Conservation (phyloP, 2,329 filamentous ascomycete species). For the Zasmidium cellare region DNA sequence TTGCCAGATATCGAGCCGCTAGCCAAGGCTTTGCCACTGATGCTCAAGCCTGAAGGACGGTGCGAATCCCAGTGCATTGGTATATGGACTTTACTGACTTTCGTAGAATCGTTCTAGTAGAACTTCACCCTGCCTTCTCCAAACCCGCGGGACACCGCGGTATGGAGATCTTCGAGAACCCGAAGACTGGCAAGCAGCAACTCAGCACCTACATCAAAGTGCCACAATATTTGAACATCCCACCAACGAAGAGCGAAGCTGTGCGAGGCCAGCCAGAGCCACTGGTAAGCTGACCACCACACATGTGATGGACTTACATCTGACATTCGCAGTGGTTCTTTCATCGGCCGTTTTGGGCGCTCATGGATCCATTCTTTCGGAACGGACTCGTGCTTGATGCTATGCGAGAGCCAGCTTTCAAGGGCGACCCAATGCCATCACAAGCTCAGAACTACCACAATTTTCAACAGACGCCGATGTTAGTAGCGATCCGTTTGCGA, state of each 20-base stretch:
- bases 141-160: slow-evolving; percentile 45
- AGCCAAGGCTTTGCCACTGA: slow-evolving; percentile 41
- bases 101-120: slow-evolving; percentile 39
- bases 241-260: slow-evolving; percentile 41
- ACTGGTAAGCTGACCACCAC: slow-evolving; percentile 15
- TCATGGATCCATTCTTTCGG: slow-evolving; percentile 47
- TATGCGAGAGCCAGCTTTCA: slow-evolving; percentile 51
- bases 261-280: slow-evolving; percentile 29
- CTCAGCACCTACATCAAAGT: slow-evolving; percentile 41
- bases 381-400: slow-evolving; percentile 46
- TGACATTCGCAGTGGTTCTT: slow-evolving; percentile 40
- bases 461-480: slow-evolving; percentile 38
- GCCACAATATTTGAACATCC: slow-evolving; percentile 45
- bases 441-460: slow-evolving; percentile 41
- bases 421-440: slow-evolving; percentile 32
- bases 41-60: slow-evolving; percentile 41
- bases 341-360: slow-evolving; percentile 48
- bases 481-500: slow-evolving; percentile 35
- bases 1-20: slow-evolving; percentile 46
- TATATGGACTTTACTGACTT: neutral
- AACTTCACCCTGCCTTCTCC: slow-evolving; percentile 53
- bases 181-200: slow-evolving; percentile 38
- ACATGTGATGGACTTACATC: slow-evolving; percentile 26
- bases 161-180: slow-evolving; percentile 42
- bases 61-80: neutral